phyloP scores from a whole-genome alignment of 768 basidiomycete species.

The Porpolomopsis calyptriformis region DNA sequence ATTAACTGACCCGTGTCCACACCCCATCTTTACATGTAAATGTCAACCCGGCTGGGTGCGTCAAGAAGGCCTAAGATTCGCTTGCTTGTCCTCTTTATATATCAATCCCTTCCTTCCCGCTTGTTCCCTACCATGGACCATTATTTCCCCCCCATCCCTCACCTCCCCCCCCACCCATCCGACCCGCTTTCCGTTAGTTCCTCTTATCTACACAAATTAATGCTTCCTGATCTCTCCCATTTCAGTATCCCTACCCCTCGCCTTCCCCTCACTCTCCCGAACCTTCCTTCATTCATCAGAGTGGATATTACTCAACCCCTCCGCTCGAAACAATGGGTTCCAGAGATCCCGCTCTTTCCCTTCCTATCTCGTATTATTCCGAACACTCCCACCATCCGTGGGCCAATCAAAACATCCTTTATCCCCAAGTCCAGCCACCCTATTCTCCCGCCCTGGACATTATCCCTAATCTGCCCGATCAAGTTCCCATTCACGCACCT shows the following conservation, averaged over 20 bases:
- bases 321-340: slow-evolving; percentile 14
- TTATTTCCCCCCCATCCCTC: background rate
- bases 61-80: background rate
- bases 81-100: background rate
- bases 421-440: slow-evolving; percentile 3
- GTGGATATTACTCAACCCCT: slow-evolving; percentile 9
- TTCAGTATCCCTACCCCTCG: background rate
- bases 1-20: too few species aligned
- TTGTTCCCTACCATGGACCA: background rate
- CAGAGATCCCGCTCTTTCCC: slow-evolving; percentile 12
- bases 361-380: slow-evolving; percentile 29
- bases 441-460: background rate
- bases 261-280: background rate
- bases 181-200: background rate
- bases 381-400: background rate
- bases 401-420: background rate
- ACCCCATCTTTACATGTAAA: too few species aligned
- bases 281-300: background rate
- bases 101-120: background rate
- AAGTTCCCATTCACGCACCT: slow-evolving; percentile 21
- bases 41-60: background rate
- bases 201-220: background rate
- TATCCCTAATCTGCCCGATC: slow-evolving; percentile 4
- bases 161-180: background rate
- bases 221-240: background rate